Evolutionary conservation across 2,329 filamentous ascomycete genomes (phyloP).

Genomic region (Rhynchosporium secalis): DNA sequence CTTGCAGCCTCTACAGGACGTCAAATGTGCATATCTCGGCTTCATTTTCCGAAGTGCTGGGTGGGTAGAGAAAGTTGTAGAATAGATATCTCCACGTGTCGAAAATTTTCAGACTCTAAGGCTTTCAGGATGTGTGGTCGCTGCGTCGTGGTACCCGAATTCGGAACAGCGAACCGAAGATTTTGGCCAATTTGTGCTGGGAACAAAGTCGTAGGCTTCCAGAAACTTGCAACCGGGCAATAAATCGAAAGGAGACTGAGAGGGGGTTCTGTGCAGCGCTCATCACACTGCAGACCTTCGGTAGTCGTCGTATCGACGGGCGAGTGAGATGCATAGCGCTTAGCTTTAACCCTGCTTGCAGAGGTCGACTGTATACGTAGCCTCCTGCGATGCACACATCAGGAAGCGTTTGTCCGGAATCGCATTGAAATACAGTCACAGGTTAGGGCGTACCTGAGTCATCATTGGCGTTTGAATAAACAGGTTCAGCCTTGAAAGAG

Average conservation of each 20-base stretch:
- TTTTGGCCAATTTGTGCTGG: background rate
- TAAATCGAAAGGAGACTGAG: background rate
- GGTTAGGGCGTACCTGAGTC: background rate
- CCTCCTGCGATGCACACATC: background rate
- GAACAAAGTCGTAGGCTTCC: background rate
- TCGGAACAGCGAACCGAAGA: background rate
- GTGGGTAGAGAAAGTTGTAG: background rate
- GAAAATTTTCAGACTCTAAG: background rate
- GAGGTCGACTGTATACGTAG: no score
- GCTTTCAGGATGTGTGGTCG: background rate
- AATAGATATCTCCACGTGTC: background rate
- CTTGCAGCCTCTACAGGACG: background rate
- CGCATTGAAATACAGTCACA: background rate
- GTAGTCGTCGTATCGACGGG: conserved; percentile 2
- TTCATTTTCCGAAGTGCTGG: conserved; percentile 1
- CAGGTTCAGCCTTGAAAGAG: conserved; percentile 4
- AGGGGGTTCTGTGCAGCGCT: background rate
- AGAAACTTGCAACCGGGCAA: background rate
- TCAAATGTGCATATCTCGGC: conserved; percentile 8
- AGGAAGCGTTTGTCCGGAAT: background rate
- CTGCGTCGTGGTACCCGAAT: background rate
- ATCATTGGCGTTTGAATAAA: background rate
- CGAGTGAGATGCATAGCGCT: background rate
- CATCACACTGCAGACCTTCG: conserved; percentile 1
- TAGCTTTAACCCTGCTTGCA: background rate